Conservation (phyloP, 768 basidiomycete species). For the Tylopilus felleus region DNA sequence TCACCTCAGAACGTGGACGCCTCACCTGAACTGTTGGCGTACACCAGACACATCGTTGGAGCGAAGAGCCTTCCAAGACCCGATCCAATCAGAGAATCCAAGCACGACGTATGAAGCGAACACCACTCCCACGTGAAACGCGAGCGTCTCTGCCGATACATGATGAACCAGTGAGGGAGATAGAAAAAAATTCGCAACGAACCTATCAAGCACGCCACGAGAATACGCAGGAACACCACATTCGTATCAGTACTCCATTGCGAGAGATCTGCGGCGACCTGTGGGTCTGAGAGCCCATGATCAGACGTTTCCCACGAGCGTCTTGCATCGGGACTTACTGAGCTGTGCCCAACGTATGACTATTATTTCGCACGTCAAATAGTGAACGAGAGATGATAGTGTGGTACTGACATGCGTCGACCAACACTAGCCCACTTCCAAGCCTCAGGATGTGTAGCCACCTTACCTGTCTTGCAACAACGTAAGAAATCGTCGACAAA, state of each 20-base stretch:
- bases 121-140: conserved; percentile 70
- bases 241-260: conserved; percentile 54
- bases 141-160: conserved; percentile 56
- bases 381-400: neutral
- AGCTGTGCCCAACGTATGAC: conserved; percentile 80
- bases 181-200: conserved; percentile 4
- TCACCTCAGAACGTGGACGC: no score
- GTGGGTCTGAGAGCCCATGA: conserved; percentile 34
- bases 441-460: conserved; percentile 60
- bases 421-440: conserved; percentile 52
- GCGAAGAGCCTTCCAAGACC: conserved; percentile 21
- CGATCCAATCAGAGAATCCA: conserved; percentile 36
- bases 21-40: conserved; percentile 60
- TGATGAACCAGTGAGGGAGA: neutral
- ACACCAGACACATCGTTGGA: conserved; percentile 43
- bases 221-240: conserved; percentile 50
- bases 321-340: conserved; percentile 36
- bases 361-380: conserved; percentile 24
- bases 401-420: conserved; percentile 67
- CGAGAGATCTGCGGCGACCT: conserved; percentile 35
- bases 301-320: neutral
- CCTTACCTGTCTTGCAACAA: conserved; percentile 48
- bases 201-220: conserved; percentile 67
- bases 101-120: conserved; percentile 54
- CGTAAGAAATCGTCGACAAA: conserved; percentile 1